Evolutionary conservation across 73 alveolate species (phyloP).

Genomic region (Symbiodinium natans): DNA sequence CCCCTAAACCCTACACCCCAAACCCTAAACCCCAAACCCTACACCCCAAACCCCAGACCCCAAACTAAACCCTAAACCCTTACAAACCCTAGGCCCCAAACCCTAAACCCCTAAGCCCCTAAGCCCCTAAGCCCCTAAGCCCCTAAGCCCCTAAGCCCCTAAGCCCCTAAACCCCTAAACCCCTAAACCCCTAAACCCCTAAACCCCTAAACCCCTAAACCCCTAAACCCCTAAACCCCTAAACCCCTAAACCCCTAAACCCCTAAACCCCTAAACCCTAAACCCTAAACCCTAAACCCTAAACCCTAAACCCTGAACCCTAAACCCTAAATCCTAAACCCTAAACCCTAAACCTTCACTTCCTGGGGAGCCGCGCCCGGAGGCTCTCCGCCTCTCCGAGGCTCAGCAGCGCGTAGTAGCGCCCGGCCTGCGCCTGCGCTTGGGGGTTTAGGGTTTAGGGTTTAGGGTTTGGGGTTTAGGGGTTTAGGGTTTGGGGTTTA

Average conservation of each 20-base stretch:
- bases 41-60: neutral
- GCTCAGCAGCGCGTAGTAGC: slow-evolving; percentile 82
- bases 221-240: no score
- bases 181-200: no score
- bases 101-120: neutral
- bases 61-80: neutral
- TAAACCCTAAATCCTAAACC: neutral
- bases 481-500: neutral
- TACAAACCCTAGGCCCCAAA: neutral
- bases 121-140: no score
- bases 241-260: no score
- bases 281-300: neutral
- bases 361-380: slow-evolving; percentile 6
- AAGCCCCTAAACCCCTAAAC: no score
- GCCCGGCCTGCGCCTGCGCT: slow-evolving; percentile 40
- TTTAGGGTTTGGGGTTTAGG: neutral
- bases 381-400: slow-evolving; percentile 73
- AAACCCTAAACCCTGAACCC: neutral
- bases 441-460: neutral
- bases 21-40: neutral
- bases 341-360: neutral
- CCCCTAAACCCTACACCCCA: neutral
- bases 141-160: no score
- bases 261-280: no score
- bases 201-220: no score